These are phyloP conservation scores for Mucor racemosus DNA, from an alignment of 371 early-diverging fungal species.

Conservation along the genomic window DNA sequence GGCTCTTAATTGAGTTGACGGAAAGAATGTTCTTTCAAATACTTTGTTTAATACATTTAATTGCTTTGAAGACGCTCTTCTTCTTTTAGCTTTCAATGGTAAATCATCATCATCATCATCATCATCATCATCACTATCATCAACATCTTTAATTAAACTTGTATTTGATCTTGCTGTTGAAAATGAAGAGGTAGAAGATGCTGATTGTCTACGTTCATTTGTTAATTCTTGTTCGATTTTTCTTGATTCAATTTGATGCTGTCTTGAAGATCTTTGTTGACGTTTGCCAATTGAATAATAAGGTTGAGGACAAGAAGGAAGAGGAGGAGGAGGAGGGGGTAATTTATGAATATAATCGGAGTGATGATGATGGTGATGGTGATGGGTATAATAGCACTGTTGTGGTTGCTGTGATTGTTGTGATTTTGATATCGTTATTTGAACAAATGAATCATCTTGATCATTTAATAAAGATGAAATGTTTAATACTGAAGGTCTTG, in stretches of 20 bases:
- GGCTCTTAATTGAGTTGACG: constrained; percentile 76
- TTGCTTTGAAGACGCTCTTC: constrained; percentile 51
- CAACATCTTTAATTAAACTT: constrained; percentile 1
- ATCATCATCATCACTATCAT: background rate
- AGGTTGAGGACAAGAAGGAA: background rate
- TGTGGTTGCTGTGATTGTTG: background rate
- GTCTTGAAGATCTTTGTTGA: background rate
- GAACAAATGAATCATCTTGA: background rate
- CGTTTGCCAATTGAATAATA: background rate
- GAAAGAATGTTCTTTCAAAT: constrained; percentile 60
- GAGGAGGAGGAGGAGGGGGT: background rate
- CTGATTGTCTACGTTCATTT: background rate
- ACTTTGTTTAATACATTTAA: constrained; percentile 57
- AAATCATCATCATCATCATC: background rate
- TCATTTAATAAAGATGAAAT: constrained; percentile 13
- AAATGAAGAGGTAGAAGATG: background rate
- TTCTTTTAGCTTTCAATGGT: constrained; percentile 45
- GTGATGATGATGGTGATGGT: background rate
- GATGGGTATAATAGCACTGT: background rate
- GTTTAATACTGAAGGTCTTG: constrained; percentile 8
- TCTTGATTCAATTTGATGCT: constrained; percentile 14
- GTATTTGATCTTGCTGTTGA: background rate
- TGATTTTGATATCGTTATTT: background rate
- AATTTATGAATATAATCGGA: background rate
- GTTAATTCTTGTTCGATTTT: constrained; percentile 15